Percentiles rank a stretch among this genome's conserved stretches.
Evolutionary conservation across 2,329 filamentous ascomycete genomes (phyloP).

Genomic region (Aspergillus udagawae): DNA sequence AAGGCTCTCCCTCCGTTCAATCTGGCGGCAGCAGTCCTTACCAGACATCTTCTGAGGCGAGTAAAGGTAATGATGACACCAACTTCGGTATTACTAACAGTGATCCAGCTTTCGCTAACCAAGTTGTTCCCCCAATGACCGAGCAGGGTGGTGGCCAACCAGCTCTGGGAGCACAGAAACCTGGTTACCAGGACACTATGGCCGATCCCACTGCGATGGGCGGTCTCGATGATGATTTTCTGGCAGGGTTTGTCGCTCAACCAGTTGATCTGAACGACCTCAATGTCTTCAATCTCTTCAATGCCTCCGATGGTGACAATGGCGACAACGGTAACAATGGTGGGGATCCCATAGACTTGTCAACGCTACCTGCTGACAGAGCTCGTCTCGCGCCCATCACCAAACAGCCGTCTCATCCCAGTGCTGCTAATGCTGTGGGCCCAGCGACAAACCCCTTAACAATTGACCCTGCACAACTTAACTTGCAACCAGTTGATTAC

Average conservation of each 20-base stretch:
- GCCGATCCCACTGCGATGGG: neutral
- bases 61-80: neutral
- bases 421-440: neutral
- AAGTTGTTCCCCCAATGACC: neutral
- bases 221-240: neutral
- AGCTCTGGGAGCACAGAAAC: too few species aligned
- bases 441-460: neutral
- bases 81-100: neutral
- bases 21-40: neutral
- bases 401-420: neutral
- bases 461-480: neutral
- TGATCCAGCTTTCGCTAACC: neutral
- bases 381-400: neutral
- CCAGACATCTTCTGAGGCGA: neutral
- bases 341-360: neutral
- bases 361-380: neutral
- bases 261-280: neutral
- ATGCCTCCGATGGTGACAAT: too few species aligned
- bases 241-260: neutral
- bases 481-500: neutral
- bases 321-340: neutral
- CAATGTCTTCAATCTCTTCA: neutral
- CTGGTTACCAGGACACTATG: too few species aligned
- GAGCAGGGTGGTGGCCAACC: neutral
- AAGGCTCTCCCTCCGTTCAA: neutral